Conservation (phyloP, 164 flowering plant species). For the Litsea cubeba region DNA sequence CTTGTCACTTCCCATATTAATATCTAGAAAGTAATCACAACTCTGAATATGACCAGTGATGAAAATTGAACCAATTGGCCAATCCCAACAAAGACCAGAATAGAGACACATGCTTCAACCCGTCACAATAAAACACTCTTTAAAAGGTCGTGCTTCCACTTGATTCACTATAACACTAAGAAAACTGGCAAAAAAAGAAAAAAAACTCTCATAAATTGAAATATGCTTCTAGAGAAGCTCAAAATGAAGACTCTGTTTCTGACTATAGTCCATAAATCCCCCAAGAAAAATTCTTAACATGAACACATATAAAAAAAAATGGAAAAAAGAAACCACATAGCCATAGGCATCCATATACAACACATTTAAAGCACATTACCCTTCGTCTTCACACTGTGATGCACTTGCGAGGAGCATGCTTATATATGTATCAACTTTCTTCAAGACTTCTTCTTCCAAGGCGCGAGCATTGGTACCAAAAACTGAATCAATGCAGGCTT, state of each 20-base stretch:
- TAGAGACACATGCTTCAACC: neutral
- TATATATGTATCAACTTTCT: constrained; percentile 30
- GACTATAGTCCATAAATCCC: neutral
- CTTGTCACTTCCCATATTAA: too few relatives aligned
- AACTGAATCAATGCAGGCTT: constrained; percentile 25
- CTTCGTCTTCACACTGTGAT: constrained; percentile 28
- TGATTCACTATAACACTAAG: neutral
- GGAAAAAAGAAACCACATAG: neutral
- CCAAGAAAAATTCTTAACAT: neutral
- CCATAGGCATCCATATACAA: neutral
- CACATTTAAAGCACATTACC: constrained; percentile 26
- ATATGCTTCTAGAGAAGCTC: neutral
- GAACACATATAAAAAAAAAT: neutral
- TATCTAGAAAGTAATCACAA: too few relatives aligned
- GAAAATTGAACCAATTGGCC: neutral
- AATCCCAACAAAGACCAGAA: neutral
- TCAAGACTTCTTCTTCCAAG: constrained; percentile 38
- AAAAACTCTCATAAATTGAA: too few relatives aligned
- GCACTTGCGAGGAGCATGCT: constrained; percentile 37
- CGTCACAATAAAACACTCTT: too few relatives aligned
- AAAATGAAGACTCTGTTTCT: neutral
- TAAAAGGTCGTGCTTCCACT: neutral
- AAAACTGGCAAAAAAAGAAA: neutral
- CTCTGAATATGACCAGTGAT: too few relatives aligned
- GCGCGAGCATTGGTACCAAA: constrained; percentile 34